These are phyloP conservation scores for Aspergillus ustus DNA, from an alignment of 2,329 filamentous ascomycete genomes.

Conservation along the genomic window DNA sequence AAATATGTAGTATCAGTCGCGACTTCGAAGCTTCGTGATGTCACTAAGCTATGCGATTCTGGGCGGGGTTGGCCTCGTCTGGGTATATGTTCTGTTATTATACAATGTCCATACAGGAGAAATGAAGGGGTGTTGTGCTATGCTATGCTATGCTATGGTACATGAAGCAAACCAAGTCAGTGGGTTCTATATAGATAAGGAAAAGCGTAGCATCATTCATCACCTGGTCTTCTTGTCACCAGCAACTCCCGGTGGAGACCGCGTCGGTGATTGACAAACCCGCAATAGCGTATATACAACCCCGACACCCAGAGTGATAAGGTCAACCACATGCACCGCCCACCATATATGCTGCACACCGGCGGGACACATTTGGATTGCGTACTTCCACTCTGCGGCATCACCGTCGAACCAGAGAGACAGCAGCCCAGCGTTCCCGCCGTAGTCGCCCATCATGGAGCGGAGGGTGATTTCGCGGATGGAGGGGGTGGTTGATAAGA, in stretches of 20 bases:
- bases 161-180: neutral
- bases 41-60: no score
- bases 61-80: neutral
- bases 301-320: slow-evolving; percentile 51
- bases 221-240: slow-evolving; percentile 10
- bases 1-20: no score
- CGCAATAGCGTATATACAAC: slow-evolving; percentile 21
- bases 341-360: slow-evolving; percentile 95
- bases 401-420: slow-evolving; percentile 83
- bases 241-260: neutral
- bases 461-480: slow-evolving; percentile 89
- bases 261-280: neutral
- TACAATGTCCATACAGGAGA: neutral
- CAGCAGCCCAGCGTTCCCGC: slow-evolving; percentile 87
- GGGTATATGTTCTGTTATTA: neutral
- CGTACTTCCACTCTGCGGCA: slow-evolving; percentile 76
- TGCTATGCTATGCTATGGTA: neutral
- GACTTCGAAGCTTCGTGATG: no score
- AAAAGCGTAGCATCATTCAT: neutral
- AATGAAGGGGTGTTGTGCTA: no score
- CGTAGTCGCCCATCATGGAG: slow-evolving; percentile 97
- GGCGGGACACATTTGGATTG: slow-evolving; percentile 76
- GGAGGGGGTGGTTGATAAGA: slow-evolving; percentile 35
- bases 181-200: no score
- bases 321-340: slow-evolving; percentile 77